These are phyloP conservation scores for Scheffersomyces quercinus DNA, from an alignment of 1,139 yeast species.

Conservation along the genomic window DNA sequence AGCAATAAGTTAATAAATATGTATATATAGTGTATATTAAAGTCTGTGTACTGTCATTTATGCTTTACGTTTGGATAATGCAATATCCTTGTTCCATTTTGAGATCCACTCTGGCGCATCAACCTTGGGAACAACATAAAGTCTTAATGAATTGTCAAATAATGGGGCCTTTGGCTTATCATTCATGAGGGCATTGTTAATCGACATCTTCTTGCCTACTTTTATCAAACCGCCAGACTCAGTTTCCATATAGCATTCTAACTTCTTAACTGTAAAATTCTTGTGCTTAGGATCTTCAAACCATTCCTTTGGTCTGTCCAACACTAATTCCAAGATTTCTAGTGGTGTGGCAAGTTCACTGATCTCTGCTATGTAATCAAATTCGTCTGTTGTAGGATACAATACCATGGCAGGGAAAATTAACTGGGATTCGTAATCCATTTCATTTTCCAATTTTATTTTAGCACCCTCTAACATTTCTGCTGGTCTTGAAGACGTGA, in stretches of 20 bases:
- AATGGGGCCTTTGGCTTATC: slow-evolving; percentile 71
- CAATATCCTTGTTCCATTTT: slow-evolving; percentile 66
- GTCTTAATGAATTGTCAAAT: slow-evolving; percentile 70
- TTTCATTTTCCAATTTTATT: slow-evolving; percentile 63
- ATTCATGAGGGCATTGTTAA: slow-evolving; percentile 64
- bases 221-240: slow-evolving; percentile 80
- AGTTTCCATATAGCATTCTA: slow-evolving; percentile 83
- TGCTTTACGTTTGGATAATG: slow-evolving; percentile 48
- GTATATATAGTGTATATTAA: background rate
- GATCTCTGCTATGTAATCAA: slow-evolving; percentile 75
- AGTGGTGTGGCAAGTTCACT: slow-evolving; percentile 67
- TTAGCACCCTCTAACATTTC: slow-evolving; percentile 49
- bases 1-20: slow-evolving; percentile 2
- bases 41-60: background rate
- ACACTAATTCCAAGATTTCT: slow-evolving; percentile 56
- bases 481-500: slow-evolving; percentile 53
- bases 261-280: slow-evolving; percentile 56
- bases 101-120: slow-evolving; percentile 66
- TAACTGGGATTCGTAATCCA: slow-evolving; percentile 76
- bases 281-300: slow-evolving; percentile 63
- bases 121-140: slow-evolving; percentile 78
- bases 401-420: slow-evolving; percentile 77
- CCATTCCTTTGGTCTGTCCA: slow-evolving; percentile 71
- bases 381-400: slow-evolving; percentile 83
- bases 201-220: slow-evolving; percentile 73